Evolutionary conservation across 371 early-diverging fungal genomes (phyloP).

Genomic region (Mortierella sp.): DNA sequence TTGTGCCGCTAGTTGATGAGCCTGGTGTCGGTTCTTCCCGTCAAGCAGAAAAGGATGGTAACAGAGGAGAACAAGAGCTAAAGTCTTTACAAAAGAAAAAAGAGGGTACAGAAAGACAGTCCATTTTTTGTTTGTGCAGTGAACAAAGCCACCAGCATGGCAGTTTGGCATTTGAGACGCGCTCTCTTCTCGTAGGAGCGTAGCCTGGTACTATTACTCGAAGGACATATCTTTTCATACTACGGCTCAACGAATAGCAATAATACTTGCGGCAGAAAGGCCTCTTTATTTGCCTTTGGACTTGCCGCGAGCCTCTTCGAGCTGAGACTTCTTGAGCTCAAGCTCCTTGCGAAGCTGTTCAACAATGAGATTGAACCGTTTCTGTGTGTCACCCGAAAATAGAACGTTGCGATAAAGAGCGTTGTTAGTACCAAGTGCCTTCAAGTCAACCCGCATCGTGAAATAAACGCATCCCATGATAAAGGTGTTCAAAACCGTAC

Average conservation of each 20-base stretch:
- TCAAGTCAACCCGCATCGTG: too few species aligned
- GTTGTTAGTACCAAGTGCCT: neutral
- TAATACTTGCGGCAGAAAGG: too few species aligned
- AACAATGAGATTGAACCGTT: slow-evolving; percentile 45
- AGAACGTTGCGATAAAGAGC: neutral
- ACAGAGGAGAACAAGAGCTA: neutral
- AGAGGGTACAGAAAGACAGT: neutral
- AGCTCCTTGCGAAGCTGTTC: slow-evolving; percentile 52
- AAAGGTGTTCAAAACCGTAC: slow-evolving; percentile 19
- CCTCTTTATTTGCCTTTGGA: slow-evolving; percentile 31
- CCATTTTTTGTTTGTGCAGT: neutral
- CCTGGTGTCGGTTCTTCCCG: neutral
- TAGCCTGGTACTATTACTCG: too few species aligned
- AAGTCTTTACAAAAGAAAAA: neutral
- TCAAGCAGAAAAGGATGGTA: neutral
- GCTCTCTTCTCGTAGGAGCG: neutral
- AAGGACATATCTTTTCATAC: too few species aligned
- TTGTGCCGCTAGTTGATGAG: neutral
- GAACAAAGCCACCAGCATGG: slow-evolving; percentile 1
- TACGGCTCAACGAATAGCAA: too few species aligned
- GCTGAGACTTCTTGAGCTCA: slow-evolving; percentile 46
- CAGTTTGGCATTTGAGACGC: neutral
- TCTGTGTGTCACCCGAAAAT: slow-evolving; percentile 5
- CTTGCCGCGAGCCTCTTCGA: slow-evolving; percentile 38
- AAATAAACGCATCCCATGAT: neutral